Evolutionary conservation across 2,329 filamentous ascomycete genomes (phyloP).

Genomic region (Leptographium radiaticola): DNA sequence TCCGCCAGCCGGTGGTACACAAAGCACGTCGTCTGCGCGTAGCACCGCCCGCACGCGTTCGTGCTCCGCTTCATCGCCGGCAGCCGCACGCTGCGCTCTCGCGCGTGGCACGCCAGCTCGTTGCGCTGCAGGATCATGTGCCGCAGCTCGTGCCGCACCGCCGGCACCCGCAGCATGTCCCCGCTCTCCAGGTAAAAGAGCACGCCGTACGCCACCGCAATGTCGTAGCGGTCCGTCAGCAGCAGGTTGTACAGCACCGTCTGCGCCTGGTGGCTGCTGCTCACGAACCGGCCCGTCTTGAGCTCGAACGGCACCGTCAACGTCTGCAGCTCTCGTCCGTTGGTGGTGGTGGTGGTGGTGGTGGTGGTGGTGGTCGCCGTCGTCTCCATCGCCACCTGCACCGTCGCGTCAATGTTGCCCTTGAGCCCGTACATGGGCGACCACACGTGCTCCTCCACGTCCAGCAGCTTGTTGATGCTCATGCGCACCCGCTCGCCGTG

Average conservation of each 20-base stretch:
- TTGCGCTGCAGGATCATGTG: constrained; percentile 98
- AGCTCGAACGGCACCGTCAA: constrained; percentile 88
- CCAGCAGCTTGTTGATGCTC: constrained; percentile 84
- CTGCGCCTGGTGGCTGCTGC: constrained; percentile 75
- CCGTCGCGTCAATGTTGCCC: constrained; percentile 93
- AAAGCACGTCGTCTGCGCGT: constrained; percentile 83
- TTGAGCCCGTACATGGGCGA: constrained; percentile 95
- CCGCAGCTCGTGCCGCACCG: constrained; percentile 74
- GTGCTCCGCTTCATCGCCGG: constrained; percentile 78
- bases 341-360: constrained; percentile 19
- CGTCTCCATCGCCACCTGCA: constrained; percentile 69
- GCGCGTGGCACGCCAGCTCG: constrained; percentile 70
- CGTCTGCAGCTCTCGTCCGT: constrained; percentile 24
- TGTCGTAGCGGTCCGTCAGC: constrained; percentile 86
- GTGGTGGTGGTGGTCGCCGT: constrained; percentile 24
- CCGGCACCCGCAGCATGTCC: constrained; percentile 71
- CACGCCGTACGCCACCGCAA: constrained; percentile 79
- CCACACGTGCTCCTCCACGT: constrained; percentile 97
- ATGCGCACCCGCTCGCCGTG: constrained; percentile 65
- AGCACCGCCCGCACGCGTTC: constrained; percentile 74
- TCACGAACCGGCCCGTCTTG: constrained; percentile 82
- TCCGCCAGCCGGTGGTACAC: constrained; percentile 88
- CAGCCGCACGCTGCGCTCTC: constrained; percentile 64
- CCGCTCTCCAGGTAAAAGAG: constrained; percentile 93
- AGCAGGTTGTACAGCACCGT: constrained; percentile 89